These are phyloP conservation scores for Acacia acuminata DNA, from an alignment of 306 rosid species.

Conservation along the genomic window DNA sequence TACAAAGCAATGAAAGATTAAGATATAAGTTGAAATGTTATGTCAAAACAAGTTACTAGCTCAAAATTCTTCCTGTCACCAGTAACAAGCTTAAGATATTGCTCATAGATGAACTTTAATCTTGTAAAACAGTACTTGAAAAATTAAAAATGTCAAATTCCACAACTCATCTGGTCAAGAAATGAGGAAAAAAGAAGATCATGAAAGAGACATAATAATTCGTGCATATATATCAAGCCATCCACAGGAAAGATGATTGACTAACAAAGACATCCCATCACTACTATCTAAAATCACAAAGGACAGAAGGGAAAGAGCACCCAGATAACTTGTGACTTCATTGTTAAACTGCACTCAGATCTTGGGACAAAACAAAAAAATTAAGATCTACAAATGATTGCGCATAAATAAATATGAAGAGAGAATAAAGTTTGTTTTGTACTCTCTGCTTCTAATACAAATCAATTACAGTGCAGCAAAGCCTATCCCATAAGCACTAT, in stretches of 20 bases:
- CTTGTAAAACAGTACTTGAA: not conserved
- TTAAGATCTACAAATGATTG: slow-evolving; percentile 8
- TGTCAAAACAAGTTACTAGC: not conserved
- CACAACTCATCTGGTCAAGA: not conserved
- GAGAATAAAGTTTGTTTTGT: too few relatives aligned
- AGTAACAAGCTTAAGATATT: not conserved
- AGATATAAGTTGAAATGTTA: not conserved
- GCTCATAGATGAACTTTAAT: not conserved
- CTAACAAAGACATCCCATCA: not conserved
- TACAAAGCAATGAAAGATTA: not conserved
- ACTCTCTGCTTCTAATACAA: slow-evolving; percentile 12
- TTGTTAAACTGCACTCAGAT: slow-evolving; percentile 16
- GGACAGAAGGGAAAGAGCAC: not conserved
- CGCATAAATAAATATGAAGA: not conserved
- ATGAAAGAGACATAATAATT: not conserved
- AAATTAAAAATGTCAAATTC: not conserved
- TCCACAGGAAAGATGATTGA: slow-evolving; percentile 18
- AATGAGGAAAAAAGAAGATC: not conserved
- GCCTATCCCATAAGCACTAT: not conserved
- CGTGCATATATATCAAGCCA: slow-evolving; percentile 10
- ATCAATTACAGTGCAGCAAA: not conserved
- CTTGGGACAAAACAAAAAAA: not conserved
- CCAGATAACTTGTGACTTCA: slow-evolving; percentile 5
- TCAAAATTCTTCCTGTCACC: not conserved
- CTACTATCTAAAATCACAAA: slow-evolving; percentile 20